A percentile compares a stretch with the other conserved stretches of the same genome.
phyloP scores from a whole-genome alignment of 179 eudicot genomes.

The Beta macrorhiza region DNA sequence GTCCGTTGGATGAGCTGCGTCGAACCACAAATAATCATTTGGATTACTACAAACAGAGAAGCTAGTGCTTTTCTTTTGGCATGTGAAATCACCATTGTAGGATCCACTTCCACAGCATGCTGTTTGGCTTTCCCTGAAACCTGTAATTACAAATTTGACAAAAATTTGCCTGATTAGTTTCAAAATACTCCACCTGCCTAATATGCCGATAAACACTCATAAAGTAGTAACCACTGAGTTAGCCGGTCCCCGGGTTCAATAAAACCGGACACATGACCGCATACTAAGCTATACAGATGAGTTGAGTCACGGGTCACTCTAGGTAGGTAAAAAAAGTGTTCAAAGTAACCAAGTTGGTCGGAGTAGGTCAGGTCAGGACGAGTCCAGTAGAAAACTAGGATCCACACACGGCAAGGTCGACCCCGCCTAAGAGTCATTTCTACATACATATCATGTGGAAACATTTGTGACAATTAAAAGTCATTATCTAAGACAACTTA shows the following conservation, averaged over 20 bases:
- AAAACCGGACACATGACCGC: no score
- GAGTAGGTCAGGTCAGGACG: no score
- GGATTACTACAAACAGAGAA: conserved; percentile 37
- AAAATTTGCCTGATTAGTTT: background rate
- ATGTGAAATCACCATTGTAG: conserved; percentile 36
- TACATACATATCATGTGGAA: background rate
- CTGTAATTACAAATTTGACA: conserved; percentile 20
- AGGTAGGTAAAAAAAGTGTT: no score
- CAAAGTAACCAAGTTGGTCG: no score
- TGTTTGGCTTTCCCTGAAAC: conserved; percentile 34
- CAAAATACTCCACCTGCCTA: background rate
- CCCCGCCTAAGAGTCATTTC: no score
- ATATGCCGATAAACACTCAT: background rate
- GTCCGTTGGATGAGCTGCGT: conserved; percentile 37
- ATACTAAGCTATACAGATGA: no score
- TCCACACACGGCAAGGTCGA: no score
- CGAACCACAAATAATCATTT: conserved; percentile 34
- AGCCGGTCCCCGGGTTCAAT: no score
- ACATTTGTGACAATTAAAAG: background rate
- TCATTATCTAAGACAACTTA: background rate
- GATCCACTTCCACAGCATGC: conserved; percentile 44
- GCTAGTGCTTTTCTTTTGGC: conserved; percentile 30
- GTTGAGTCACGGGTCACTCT: no score
- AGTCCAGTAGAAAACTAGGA: no score
- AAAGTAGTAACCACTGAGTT: no score